These are phyloP conservation scores for Ambrosia artemisiifolia DNA, from an alignment of 129 eudicot genomes.

Conservation along the genomic window DNA sequence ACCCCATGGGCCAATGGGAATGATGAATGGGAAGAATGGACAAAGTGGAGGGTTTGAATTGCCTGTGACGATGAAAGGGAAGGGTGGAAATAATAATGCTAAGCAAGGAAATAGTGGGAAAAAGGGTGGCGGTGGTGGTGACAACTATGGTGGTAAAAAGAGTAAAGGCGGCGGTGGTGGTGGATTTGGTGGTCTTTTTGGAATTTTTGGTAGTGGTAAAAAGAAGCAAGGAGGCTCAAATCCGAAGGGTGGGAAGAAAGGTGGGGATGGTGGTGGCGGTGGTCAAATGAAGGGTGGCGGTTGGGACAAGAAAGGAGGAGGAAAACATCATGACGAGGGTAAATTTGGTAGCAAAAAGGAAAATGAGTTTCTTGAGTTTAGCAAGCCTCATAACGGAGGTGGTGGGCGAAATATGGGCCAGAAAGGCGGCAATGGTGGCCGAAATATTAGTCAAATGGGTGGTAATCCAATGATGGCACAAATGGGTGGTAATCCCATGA, in stretches of 20 bases:
- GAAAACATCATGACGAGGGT: conserved; percentile 34
- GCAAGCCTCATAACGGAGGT: conserved; percentile 35
- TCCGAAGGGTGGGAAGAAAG: conserved; percentile 42
- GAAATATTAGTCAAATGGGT: conserved; percentile 38
- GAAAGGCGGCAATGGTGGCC: conserved; percentile 38
- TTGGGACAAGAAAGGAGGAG: conserved; percentile 34
- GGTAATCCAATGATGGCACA: conserved; percentile 30
- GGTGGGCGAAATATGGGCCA: conserved; percentile 10
- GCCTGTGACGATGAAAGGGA: conserved; percentile 48
- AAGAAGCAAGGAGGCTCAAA: conserved; percentile 30
- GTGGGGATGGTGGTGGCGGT: conserved; percentile 13
- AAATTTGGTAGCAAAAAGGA: conserved; percentile 44
- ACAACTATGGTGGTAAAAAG: conserved; percentile 23
- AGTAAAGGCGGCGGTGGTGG: conserved; percentile 38
- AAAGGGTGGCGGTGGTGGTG: conserved; percentile 32
- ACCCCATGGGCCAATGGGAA: conserved; percentile 37
- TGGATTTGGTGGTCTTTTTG: conserved; percentile 30
- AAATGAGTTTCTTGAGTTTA: conserved; percentile 41
- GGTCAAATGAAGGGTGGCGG: conserved; percentile 14
- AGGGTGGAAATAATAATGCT: conserved; percentile 42
- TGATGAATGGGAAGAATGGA: conserved; percentile 59
- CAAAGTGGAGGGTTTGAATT: conserved; percentile 54
- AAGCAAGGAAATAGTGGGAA: conserved; percentile 37
- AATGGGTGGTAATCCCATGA: conserved; percentile 36
- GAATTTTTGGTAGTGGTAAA: conserved; percentile 37